Base-by-base conservation (phyloP, 2,329 filamentous ascomycete genomes). In the Aureobasidium sp. region DNA sequence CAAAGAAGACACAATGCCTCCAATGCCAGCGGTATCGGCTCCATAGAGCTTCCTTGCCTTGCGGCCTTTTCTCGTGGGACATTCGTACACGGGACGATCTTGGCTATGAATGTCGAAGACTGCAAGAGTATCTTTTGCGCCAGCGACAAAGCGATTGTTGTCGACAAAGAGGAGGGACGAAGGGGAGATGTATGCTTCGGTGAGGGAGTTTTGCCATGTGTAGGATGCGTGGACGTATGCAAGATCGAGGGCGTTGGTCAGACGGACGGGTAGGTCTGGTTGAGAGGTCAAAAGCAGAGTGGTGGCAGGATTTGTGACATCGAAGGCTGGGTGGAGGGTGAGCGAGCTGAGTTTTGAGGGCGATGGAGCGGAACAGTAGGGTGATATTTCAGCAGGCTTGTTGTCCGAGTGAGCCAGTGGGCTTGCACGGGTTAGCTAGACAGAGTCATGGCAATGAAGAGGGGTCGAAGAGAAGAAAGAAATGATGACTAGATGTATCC, bases 161-260 rank as follows among this genome's bases (percentile, higher is more conserved):
- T 76, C 71, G 4, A 74, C 68, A 69, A 84, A 87, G n/a, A 78
- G 67, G 3, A 87, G 76, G 31, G 80, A 82, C 66, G 82, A 75
- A 0, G 84, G 81, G 1, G 79, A 75, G 37, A 81, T 80, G 67
- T 82, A 82, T 14, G 75, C 78, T 72, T 87, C 85, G 2, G 82
- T 86, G 25, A 76, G 79, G 5, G 77, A 73, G 63, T 81, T 77
- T 56, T 85, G 72, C 44, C 84, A 73, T 3, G 80, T 81, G 70
- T 87, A 87, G 14, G 75, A 78, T 4, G 79, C 79, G 34, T 83
- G 67, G 1, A 74, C 70, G 7, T 71, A 60, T 22, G 58, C 70
- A 44, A 79, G 77, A 60, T 78, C 76, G 20, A 86, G 71, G 2
- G 80, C 80, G 53, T 85, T 86, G 63, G 77, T 73, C 15, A 87